Base-by-base conservation (phyloP, 2,329 filamentous ascomycete species). In the Neofusicoccum kwambonambiense region DNA sequence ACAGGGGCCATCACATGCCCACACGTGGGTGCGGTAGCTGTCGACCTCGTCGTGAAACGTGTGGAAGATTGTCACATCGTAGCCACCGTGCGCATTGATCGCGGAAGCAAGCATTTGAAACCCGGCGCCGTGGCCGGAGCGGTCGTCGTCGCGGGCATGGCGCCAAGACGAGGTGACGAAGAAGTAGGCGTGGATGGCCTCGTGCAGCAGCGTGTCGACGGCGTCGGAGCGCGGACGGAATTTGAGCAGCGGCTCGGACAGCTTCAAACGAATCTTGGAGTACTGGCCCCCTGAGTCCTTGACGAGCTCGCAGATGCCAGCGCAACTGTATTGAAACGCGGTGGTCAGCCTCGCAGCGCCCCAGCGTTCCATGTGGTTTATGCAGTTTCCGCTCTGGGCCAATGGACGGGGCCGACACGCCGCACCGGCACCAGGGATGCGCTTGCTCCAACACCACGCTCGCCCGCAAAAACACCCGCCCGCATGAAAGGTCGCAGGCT, bases 21-120 rank as follows among this genome's bases (percentile, higher is more conserved):
- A 81, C 27, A 81, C 69, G 67, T 81, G 79, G 7, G 77, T 81
- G 17, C 79, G 72, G 65, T 78, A 81, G 69, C 75, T 79, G 19
- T 81, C 78, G 12, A 81, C 79, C 67, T 81, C 79, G 42, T 81
- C 78, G 65, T 81, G 79, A 62, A 81, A 81, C 3, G 76, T 78
- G 68, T 81, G 79, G 65, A 74, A 81, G 11, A 81, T 69, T 35
- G 78, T 79, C 31, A 81, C 70, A 3, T 76, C 67, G 62, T 80
- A 80, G 57, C 68, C 70, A 44, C 77, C 78, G 64, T 81, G 79
- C 57, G 73, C 75, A 65, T 80, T 81, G 64, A 81, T 78, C n/a
- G 78, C 77, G 64, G 79, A 76, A 2, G 79, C 79, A 1, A 81
- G 71, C 15, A 80, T 67, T 50, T 79, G 75, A 64, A 81, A 81